Evolutionary conservation across 2,329 filamentous ascomycete genomes (phyloP), one percentile per base, ranked within the genome.

Genomic region (Cladosporium sp.): DNA sequence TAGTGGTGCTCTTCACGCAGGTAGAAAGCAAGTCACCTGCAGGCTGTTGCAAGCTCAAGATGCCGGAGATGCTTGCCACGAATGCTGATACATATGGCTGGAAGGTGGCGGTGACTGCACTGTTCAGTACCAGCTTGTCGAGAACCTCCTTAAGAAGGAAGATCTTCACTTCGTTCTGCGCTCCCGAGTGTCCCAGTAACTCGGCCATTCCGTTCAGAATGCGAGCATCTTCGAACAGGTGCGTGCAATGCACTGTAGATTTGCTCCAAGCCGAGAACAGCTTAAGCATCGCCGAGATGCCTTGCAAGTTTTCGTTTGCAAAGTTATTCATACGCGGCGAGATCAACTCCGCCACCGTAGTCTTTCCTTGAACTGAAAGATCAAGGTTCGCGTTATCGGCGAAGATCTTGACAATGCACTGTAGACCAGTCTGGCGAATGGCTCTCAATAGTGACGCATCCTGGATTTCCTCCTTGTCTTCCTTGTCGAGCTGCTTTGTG

Each of bases 131-230:
- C 36, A 94, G 80, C 64, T 88, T 90, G 51, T 86, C 85, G 53
- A 99, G 77, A 49, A 98, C 89, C 13, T 88, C 80, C 65, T 86
- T 84, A 32, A 99, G 81, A 1, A 93, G 87, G 75, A 92, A 96
- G 0, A 91, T 79, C 74, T 93, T 95, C 64, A 99, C 93, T 65
- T 93, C 89, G 67, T 94, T 91, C 76, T 95, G 95, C 0, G 91
- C 88, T 63, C 91, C 94, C 54, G 86, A 83, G 6, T 90, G 83
- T 5, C 84, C 83, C 28, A 99, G 80, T 71, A 89, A 91, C 68
- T 91, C 88, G 48, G 92, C 86, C 18, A 97, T 79, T 70, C 89
- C 88, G 18, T 82, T 82, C 32, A 98, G 75, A n/a, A 94, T 82
- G 18, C 76, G 69, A 6, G 76, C 71, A 59, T 88, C 85, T 8